A percentile compares a stretch with the other conserved stretches of the same genome.
Evolutionary conservation across 345 rosid species (phyloP).

Genomic region (Cochlearia excelsa): DNA sequence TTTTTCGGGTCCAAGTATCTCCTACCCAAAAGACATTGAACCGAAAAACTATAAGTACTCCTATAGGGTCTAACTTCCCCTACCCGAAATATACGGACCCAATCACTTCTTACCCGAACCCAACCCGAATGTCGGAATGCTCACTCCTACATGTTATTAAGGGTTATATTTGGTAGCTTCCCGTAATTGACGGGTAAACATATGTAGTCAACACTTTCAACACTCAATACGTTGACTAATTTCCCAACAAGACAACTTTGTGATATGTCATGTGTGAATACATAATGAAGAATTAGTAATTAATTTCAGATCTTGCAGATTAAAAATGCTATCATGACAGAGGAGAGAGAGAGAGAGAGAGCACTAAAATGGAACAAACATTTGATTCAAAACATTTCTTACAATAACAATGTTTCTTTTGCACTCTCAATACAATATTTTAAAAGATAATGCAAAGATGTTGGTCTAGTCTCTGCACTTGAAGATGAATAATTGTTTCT

Average conservation of each 20-base stretch:
- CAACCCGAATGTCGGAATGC: no score
- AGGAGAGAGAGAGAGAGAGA: conserved; percentile 16
- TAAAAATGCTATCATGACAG: not conserved
- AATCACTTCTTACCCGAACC: no score
- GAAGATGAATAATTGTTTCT: conserved; percentile 22
- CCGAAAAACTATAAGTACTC: no score
- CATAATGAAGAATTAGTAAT: conserved; percentile 15
- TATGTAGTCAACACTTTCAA: conserved; percentile 6
- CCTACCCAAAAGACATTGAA: no score
- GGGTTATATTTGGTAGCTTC: no score
- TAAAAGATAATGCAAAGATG: not conserved
- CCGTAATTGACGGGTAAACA: conserved; percentile 3
- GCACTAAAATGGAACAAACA: conserved; percentile 27
- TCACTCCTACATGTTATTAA: no score
- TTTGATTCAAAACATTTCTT: conserved; percentile 33
- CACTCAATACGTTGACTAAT: conserved; percentile 9
- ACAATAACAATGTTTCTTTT: conserved; percentile 23
- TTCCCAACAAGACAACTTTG: conserved; percentile 21
- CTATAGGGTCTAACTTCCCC: no score
- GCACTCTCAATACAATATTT: conserved; percentile 16
- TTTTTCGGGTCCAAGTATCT: no score
- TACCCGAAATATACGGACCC: no score
- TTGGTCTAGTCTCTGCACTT: conserved; percentile 14
- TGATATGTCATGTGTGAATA: conserved; percentile 23
- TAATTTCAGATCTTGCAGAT: conserved; percentile 28